A percentile compares a stretch with the other conserved stretches of the same genome.
Conservation (phyloP, 192 early-diverging fungal genomes). For the Backusella macrospora region DNA sequence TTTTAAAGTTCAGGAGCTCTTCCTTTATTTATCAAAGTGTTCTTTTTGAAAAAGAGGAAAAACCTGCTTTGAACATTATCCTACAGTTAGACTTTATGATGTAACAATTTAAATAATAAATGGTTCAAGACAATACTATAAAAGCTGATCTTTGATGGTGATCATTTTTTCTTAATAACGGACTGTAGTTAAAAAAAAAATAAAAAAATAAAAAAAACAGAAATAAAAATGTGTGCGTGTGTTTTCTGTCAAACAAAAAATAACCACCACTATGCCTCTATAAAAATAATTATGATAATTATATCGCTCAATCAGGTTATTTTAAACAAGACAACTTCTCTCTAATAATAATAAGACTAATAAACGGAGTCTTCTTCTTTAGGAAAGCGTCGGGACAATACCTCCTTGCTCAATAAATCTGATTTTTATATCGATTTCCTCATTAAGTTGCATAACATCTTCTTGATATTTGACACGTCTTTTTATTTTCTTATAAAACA, state of each 20-base stretch:
- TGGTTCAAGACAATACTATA: no score
- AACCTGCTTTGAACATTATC: slow-evolving; percentile 4
- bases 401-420: not conserved
- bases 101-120: no score
- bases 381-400: slow-evolving; percentile 2
- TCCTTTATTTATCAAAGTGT: not conserved
- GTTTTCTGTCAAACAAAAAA: not conserved
- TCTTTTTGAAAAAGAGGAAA: not conserved
- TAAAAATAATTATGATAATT: not conserved
- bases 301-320: not conserved
- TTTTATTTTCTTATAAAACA: not conserved
- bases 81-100: not conserved
- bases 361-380: not conserved
- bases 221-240: no score
- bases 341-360: no score
- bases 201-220: no score
- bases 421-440: not conserved
- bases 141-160: no score
- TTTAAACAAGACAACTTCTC: not conserved
- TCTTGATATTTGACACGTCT: not conserved
- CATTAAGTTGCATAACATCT: not conserved
- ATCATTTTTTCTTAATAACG: no score
- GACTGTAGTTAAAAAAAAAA: no score
- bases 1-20: not conserved
- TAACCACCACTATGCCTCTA: not conserved